Base-by-base conservation (phyloP, 2,329 filamentous ascomycete genomes). In the Niveomyces coronatus region DNA sequence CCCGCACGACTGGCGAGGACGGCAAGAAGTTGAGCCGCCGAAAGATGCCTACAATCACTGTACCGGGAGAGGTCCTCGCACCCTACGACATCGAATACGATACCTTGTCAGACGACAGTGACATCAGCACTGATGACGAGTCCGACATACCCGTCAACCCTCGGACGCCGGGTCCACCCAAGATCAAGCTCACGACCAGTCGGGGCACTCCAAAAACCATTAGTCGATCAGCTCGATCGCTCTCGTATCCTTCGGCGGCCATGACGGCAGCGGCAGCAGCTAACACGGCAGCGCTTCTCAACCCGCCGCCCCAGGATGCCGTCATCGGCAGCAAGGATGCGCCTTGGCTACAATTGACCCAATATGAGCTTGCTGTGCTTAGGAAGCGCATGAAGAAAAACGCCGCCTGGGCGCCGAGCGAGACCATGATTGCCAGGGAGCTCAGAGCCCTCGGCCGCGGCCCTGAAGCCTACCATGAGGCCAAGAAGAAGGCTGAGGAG, bases 301-400 rank as follows among this genome's bases (percentile, higher is more conserved):
- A 73, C 27, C 76, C 76, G 3, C 76, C 76, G 1, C 76, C 76
- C 0, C 67, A 73, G 19, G 69, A 78, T 44, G 74, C 73, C 2
- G 63, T 73, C 2, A 59, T 71, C 11, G 76, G 76, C 19, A 76
- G 74, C 39, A 50, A 64, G 3, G 71, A 80, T 49, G 70, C 74
- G 9, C 78, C 78, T 0, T 82, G 78, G 78, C 62, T 81, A 17
- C 75, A 76, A 48, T 64, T 82, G 26, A 81, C 76, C 6, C 63
- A 68, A 13, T 80, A 74, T 45, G 78, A 82, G 53, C 64, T 82
- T 32, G 77, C 76, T 1, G 72, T 77, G 45, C 67, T 91, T 7
- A 69, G 85, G 43, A 91, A 91, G 61, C 72, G 82, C 14, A 91
- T 91, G 85, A 91, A 91, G 71, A 91, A 91, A 68, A 91, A 91